These are phyloP conservation scores for Chrysoporthe deuterocubensis DNA, from an alignment of 2,329 filamentous ascomycete species.

Conservation along the genomic window DNA sequence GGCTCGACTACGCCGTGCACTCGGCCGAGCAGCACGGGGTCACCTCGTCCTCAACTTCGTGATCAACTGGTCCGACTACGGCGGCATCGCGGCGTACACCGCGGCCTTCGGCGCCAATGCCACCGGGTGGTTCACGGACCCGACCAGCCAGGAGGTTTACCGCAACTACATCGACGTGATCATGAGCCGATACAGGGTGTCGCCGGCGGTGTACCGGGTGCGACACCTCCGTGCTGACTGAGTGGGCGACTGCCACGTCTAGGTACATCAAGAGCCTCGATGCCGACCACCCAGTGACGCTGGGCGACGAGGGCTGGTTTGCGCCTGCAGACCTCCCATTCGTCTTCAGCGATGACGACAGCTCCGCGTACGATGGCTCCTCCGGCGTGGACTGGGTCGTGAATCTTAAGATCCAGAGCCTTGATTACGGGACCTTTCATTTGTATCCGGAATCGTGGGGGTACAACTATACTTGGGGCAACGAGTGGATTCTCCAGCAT, in stretches of 20 bases:
- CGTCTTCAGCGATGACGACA: constrained; percentile 32
- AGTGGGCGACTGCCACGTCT: constrained; percentile 62
- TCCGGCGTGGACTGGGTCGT: constrained; percentile 58
- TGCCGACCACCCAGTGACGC: constrained; percentile 61
- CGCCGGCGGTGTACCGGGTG: constrained; percentile 62
- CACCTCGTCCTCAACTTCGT: constrained; percentile 68
- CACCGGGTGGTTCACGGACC: constrained; percentile 58
- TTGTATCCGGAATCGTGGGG: constrained; percentile 40
- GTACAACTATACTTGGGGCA: constrained; percentile 26
- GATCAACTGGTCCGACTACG: constrained; percentile 73
- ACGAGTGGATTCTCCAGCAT: constrained; percentile 26
- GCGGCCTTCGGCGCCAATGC: constrained; percentile 57
- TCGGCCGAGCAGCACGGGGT: constrained; percentile 62
- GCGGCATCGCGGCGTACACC: constrained; percentile 64
- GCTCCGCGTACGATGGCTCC: constrained; percentile 54
- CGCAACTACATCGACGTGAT: constrained; percentile 49
- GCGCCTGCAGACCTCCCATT: constrained; percentile 34
- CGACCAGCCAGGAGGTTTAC: constrained; percentile 55
- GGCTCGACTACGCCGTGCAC: constrained; percentile 66
- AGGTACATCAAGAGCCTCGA: constrained; percentile 67
- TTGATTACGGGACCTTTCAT: constrained; percentile 55
- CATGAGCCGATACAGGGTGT: constrained; percentile 50
- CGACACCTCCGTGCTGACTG: constrained; percentile 57
- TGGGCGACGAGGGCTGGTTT: constrained; percentile 58
- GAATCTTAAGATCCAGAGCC: constrained; percentile 53